A percentile compares a stretch with the other conserved stretches of the same genome.
phyloP scores from a whole-genome alignment of 257 asterid genomes.

The Solanum virginianum region DNA sequence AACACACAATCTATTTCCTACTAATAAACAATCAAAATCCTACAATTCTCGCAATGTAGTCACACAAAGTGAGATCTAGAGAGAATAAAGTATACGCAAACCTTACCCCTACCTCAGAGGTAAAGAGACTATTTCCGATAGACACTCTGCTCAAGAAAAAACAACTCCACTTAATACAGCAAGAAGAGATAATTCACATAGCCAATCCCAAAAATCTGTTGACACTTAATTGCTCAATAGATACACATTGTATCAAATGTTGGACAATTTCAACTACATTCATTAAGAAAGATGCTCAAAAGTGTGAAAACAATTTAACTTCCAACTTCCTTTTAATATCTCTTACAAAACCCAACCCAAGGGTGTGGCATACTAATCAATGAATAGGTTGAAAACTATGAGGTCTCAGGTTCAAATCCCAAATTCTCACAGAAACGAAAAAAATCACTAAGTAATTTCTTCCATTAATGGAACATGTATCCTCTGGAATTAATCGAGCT shows the following conservation, averaged over 20 bases:
- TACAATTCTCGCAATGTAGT: background rate
- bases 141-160: background rate
- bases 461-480: background rate
- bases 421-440: background rate
- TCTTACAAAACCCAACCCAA: background rate
- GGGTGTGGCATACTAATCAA: background rate
- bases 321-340: background rate
- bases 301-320: background rate
- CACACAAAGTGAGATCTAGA: background rate
- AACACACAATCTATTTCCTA: background rate
- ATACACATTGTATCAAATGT: background rate
- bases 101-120: background rate
- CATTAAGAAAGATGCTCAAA: background rate
- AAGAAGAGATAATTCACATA: background rate
- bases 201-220: background rate
- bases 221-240: background rate
- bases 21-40: background rate
- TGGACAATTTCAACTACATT: background rate
- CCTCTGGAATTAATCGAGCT: background rate
- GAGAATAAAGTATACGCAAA: background rate
- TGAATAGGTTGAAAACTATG: background rate
- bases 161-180: background rate
- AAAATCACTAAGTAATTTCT: background rate
- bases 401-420: background rate
- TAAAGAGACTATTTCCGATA: background rate